Evolutionary conservation across 768 basidiomycete genomes (phyloP), one percentile per base, ranked within the genome.

Genomic region (Phanerochaete sordida): DNA sequence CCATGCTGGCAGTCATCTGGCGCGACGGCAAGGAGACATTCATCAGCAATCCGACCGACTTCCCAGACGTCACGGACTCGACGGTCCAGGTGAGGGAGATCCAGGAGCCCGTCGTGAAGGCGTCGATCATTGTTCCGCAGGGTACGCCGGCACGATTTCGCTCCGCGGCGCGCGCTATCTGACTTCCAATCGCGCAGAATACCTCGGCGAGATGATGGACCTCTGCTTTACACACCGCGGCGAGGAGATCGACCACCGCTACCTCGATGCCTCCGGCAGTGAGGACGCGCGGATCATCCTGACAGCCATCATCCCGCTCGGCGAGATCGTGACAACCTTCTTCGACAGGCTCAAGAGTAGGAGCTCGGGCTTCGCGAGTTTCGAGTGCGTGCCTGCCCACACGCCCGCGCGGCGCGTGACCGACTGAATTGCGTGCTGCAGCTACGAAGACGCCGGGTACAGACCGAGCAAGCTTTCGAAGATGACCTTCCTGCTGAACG

Each of bases 381-480:
- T 95, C 70, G 93, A 95, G 91, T 94, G 62, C 66, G 88, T 80
- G 19, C n/a, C n/a, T n/a, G n/a, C n/a, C n/a, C n/a, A n/a, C n/a
- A n/a, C n/a, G 19, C 4, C 39, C 39, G 11, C 12, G 19, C 3
- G 19, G 11, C n/a, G n/a, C 47, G 27, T 48, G 24, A 5, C 12
- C 9, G 13, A 30, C 47, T 15, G 35, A 51, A 35, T 31, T 12
- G 15, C 16, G 19, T 50, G 8, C 39, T 56, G 8, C 53, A 96
- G 95, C 68, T 99, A 99, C 68, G 95, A 98, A 73, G 91, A 95
- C 71, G 93, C 87, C 5, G 95, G 93, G 1, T 98, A 98, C 73
- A 81, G 83, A 69, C 74, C 76, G 58, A 93, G 91, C 65, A 83
- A 94, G 68, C 76, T 96, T 30, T 85, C 84, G 57, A 96, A 96